Evolutionary conservation across 495 filamentous ascomycete genomes (phyloP).

Genomic region (Penicillium canariense): DNA sequence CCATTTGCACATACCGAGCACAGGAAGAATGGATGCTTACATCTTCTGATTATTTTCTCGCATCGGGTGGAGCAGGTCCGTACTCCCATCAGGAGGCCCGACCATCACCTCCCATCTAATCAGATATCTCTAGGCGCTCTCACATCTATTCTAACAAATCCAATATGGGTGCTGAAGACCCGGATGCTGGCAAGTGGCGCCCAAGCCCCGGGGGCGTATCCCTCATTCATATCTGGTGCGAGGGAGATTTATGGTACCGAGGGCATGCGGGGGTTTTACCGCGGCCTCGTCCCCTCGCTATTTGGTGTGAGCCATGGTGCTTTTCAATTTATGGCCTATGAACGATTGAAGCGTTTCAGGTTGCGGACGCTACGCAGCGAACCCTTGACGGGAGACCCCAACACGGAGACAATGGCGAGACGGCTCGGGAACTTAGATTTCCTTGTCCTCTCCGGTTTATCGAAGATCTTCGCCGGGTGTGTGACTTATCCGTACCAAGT

Average conservation of each 20-base stretch:
- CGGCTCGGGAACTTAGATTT: slow-evolving; percentile 72
- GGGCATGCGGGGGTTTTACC: slow-evolving; percentile 76
- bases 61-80: slow-evolving; percentile 72
- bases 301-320: slow-evolving; percentile 94
- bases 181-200: slow-evolving; percentile 88
- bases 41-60: slow-evolving; percentile 78
- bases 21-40: slow-evolving; percentile 40
- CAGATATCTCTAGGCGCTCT: slow-evolving; percentile 47
- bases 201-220: slow-evolving; percentile 72
- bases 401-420: slow-evolving; percentile 10
- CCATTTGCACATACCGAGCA: slow-evolving; percentile 28
- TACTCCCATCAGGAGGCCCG: not conserved
- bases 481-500: slow-evolving; percentile 95
- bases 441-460: slow-evolving; percentile 70
- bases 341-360: slow-evolving; percentile 70
- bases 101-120: not conserved
- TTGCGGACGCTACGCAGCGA: slow-evolving; percentile 8
- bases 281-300: slow-evolving; percentile 76
- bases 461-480: slow-evolving; percentile 82
- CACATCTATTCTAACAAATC: slow-evolving; percentile 84
- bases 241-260: slow-evolving; percentile 62
- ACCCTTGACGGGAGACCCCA: not conserved
- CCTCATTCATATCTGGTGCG: slow-evolving; percentile 67
- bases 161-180: slow-evolving; percentile 98
- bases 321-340: slow-evolving; percentile 95